A percentile compares a stretch with the other conserved stretches of the same genome.
phyloP scores from a whole-genome alignment of 768 basidiomycete species.

The Rhodocollybia butyracea region DNA sequence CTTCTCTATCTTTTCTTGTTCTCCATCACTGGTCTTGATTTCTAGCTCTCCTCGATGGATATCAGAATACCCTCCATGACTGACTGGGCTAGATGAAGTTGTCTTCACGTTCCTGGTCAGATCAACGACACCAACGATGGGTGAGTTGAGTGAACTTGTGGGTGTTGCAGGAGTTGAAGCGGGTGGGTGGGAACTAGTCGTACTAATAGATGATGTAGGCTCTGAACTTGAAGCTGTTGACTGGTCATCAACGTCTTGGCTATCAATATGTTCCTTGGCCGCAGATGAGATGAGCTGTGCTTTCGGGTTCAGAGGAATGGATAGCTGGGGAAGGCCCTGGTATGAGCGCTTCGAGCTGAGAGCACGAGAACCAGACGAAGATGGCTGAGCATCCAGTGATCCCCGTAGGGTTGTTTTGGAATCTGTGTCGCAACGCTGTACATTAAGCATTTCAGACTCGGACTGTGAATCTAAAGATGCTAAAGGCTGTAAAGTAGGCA shows the following conservation, averaged over 20 bases:
- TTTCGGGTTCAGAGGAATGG: neutral
- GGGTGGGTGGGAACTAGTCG: neutral
- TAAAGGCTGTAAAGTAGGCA: too few species aligned
- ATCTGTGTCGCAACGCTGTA: too few species aligned
- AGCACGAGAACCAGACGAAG: neutral
- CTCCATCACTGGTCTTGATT: slow-evolving; percentile 10
- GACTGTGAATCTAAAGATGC: too few species aligned
- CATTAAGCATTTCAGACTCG: too few species aligned
- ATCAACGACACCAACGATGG: slow-evolving; percentile 31
- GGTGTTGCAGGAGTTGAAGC: slow-evolving; percentile 1
- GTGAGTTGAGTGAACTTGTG: slow-evolving; percentile 25
- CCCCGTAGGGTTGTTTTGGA: too few species aligned
- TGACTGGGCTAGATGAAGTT: slow-evolving; percentile 29
- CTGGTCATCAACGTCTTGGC: too few species aligned
- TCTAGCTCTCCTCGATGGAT: slow-evolving; percentile 42
- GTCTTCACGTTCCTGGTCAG: slow-evolving; percentile 25
- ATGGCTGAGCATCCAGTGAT: too few species aligned
- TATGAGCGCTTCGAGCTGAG: neutral
- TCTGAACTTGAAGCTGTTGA: neutral
- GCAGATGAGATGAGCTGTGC: too few species aligned
- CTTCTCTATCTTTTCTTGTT: slow-evolving; percentile 17
- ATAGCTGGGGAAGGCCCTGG: neutral
- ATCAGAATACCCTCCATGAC: slow-evolving; percentile 45
- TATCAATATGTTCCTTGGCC: too few species aligned
- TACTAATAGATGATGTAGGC: neutral